A percentile compares a stretch with the other conserved stretches of the same genome.
Evolutionary conservation across 768 basidiomycete species (phyloP).

Genomic region (Leucocoprinus birnbaumii): DNA sequence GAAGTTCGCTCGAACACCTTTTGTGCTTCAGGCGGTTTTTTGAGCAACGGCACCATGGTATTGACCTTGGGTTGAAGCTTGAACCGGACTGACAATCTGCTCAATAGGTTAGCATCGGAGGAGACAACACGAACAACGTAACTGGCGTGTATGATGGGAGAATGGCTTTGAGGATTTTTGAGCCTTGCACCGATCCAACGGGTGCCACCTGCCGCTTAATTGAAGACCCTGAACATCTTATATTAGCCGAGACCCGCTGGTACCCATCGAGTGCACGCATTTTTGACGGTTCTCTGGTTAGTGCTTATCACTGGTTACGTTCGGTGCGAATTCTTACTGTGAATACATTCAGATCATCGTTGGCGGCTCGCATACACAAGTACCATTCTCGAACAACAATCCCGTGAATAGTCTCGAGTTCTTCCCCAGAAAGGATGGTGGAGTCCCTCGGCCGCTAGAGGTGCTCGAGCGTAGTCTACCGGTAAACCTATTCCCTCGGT

Average conservation of each 20-base stretch:
- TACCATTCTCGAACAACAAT: conserved; percentile 61
- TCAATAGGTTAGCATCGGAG: conserved; percentile 26
- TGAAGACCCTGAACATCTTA: conserved; percentile 30
- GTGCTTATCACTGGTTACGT: no score
- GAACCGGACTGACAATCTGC: not conserved
- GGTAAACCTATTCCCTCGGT: conserved; percentile 26
- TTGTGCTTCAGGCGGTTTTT: conserved; percentile 39
- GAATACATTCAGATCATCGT: conserved; percentile 20
- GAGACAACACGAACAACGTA: conserved; percentile 24
- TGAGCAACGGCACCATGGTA: conserved; percentile 41
- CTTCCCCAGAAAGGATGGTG: conserved; percentile 37
- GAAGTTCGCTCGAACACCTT: conserved; percentile 36
- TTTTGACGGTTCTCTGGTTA: conserved; percentile 31
- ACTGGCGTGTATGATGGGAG: conserved; percentile 28
- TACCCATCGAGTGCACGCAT: conserved; percentile 35
- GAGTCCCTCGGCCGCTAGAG: conserved; percentile 23
- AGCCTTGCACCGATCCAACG: conserved; percentile 30
- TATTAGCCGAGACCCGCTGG: conserved; percentile 35
- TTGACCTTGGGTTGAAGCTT: conserved; percentile 7
- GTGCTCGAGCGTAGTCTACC: conserved; percentile 27
- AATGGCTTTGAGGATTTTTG: conserved; percentile 35
- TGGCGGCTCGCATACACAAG: conserved; percentile 25
- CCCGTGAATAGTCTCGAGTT: conserved; percentile 46
- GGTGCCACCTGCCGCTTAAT: conserved; percentile 29
- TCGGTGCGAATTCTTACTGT: no score